Evolutionary conservation across 129 eudicot genomes (phyloP), one percentile per base, ranked within the genome.

Genomic region (Oenanthe sinensis): DNA sequence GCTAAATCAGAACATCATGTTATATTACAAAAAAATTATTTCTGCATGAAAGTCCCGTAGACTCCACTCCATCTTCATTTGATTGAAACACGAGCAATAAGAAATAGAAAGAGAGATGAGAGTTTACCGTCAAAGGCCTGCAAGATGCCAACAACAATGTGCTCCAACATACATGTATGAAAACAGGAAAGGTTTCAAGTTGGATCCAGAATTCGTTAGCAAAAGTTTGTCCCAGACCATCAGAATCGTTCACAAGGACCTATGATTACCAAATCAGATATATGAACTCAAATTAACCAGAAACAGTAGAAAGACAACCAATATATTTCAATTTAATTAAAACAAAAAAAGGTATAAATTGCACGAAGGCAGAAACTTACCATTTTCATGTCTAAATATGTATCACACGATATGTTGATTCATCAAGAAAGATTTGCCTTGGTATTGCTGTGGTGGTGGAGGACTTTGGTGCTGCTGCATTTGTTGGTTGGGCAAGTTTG

Each of bases 371-470:
- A 65, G 5, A 60, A 65, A 28, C 71, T 65, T 74, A 71, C 84
- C 90, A 69, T 78, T 54, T 54, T 46, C 46, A 75, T 73, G 67
- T 71, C 62, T 50, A 74, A 73, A 12, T 22, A 78, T 22, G 78
- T 55, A 69, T 89, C 93, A 87, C 87, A 89, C 90, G 44, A 84
- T 78, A 77, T 83, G 86, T 48, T 78, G 87, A 75, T 88, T 90
- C 63, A 67, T 85, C 93, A 90, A 81, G 54, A 48, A 33, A 37
- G 87, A 40, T 80, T 89, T 85, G 78, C 90, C 90, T 81, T 87
- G 86, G 70, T 81, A 80, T 44, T 55, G 87, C 69, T 85, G 87
- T 15, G 85, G 48, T 77, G 67, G 82, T 75, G 88, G 75, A 78
- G 74, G 33, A 75, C 68, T 71, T 43, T 83, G 88, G 42, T 84